Evolutionary conservation across 2,329 filamentous ascomycete species (phyloP), one percentile per base, ranked within the genome.

Genomic region (Colletotrichum gigasporum): DNA sequence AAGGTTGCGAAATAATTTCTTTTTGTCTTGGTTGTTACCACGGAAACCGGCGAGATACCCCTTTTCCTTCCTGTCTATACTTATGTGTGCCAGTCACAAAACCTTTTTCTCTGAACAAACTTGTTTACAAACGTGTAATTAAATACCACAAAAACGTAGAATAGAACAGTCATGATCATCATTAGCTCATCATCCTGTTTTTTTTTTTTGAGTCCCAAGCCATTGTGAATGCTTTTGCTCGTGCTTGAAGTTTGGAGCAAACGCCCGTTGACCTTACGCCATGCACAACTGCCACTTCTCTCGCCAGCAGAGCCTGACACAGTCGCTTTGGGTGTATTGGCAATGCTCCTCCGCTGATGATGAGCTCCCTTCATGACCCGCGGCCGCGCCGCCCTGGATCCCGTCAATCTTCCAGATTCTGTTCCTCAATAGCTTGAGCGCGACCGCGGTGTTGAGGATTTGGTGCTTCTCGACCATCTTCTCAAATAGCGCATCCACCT

Each of bases 21-120:
- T 42, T 20, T 0, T 20, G 3, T 42, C 11, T 3, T 18, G 11
- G 5, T 5, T 42, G 20, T 24, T 10, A 42, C 34, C 24, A 18
- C 14, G 34, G 56, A 60, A 26, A 48, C 26, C 42, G 34, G 42
- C 48, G 37, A 54, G 62, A 62, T 65, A 65, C 61, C 62, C 56
- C 22, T n/a, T 64, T 64, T 61, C 48, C 22, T 44, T 54, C 18
- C 22, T 54, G 24, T 50, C 56, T 64, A 37, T 48, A 44, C 35
- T 37, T 42, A 28, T 48, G 56, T 61, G 56, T 44, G 51, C 56
- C 56, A 50, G 56, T 61, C 48, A 54, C 48, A 54, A 24, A 20
- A 35, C 8, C 9, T 11, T 14, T 9, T 10, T 54, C 41, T 16
- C 48, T 39, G 42, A 14, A 22, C n/a, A 54, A 47, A 50, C 41